These are phyloP conservation scores for Talaromyces sp. DNA, from an alignment of 2,329 filamentous ascomycete genomes.

Conservation along the genomic window DNA sequence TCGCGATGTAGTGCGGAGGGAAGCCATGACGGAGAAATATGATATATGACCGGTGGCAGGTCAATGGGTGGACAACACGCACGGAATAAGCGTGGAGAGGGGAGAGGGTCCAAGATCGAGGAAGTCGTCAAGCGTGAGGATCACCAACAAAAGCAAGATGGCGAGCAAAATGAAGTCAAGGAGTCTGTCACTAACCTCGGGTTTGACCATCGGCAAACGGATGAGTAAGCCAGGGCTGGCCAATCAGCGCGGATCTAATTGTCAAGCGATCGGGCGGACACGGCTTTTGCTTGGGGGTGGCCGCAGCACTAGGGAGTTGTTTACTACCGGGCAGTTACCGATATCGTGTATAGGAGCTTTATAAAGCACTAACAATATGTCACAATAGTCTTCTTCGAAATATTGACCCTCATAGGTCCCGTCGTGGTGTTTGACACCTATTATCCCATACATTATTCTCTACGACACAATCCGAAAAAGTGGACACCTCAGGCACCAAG, in stretches of 20 bases:
- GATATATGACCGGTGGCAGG: constrained; percentile 12
- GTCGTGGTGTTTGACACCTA: no score
- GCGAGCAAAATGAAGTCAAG: constrained; percentile 31
- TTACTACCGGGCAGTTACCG: constrained; percentile 4
- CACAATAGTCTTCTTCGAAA: no score
- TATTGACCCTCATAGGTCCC: no score
- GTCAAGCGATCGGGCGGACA: constrained; percentile 43
- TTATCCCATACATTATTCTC: background rate
- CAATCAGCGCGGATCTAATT: constrained; percentile 39
- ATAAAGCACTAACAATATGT: no score
- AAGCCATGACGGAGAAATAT: constrained; percentile 45
- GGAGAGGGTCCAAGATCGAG: constrained; percentile 24
- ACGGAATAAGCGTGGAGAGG: constrained; percentile 13
- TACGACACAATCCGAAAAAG: background rate
- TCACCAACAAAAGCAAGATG: constrained; percentile 15
- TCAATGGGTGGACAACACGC: constrained; percentile 6
- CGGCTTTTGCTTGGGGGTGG: constrained; percentile 23
- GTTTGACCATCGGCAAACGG: constrained; percentile 34
- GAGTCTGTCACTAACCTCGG: constrained; percentile 40
- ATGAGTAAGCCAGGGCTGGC: constrained; percentile 33
- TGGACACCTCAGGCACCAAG: constrained; percentile 16
- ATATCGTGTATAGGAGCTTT: no score
- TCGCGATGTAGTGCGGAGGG: constrained; percentile 52
- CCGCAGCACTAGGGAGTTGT: background rate
- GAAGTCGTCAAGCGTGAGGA: constrained; percentile 18